Percentiles rank a stretch among this genome's conserved stretches.
These are phyloP conservation scores for Ophiocordyceps sinensis DNA, from an alignment of 2,329 filamentous ascomycete genomes.

Conservation along the genomic window DNA sequence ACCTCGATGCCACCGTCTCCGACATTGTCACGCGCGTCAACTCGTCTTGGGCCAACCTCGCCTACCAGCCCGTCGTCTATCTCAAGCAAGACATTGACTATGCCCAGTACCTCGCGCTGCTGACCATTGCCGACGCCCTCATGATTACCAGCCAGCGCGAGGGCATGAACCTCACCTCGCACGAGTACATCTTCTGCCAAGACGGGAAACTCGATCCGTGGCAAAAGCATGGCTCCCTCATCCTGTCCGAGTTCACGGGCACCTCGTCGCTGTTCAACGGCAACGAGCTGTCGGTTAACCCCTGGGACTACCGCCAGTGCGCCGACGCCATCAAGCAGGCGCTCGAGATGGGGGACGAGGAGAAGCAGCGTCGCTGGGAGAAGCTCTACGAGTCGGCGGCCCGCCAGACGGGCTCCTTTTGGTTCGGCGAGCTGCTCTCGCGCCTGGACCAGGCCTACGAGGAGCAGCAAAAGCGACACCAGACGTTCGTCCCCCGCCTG, in stretches of 20 bases:
- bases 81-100: conserved; percentile 91
- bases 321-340: conserved; percentile 74
- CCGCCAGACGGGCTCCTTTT: conserved; percentile 70
- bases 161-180: conserved; percentile 92
- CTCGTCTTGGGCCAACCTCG: conserved; percentile 76
- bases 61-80: conserved; percentile 86
- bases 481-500: conserved; percentile 73
- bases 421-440: conserved; percentile 64
- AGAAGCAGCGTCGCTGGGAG: conserved; percentile 62
- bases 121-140: conserved; percentile 78
- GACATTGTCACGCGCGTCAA: conserved; percentile 94
- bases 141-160: conserved; percentile 94
- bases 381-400: conserved; percentile 60
- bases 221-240: conserved; percentile 77
- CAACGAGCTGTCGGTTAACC: conserved; percentile 75
- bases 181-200: conserved; percentile 88
- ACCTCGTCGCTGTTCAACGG: conserved; percentile 74
- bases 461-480: conserved; percentile 73
- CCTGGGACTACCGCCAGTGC: conserved; percentile 86
- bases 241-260: conserved; percentile 89
- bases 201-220: conserved; percentile 56
- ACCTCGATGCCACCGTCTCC: conserved; percentile 75
- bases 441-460: conserved; percentile 64
- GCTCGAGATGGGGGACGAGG: conserved; percentile 62
- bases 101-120: conserved; percentile 78